phyloP scores from a whole-genome alignment of 2,329 filamentous ascomycete genomes.

The Chaetomiaceae sp. region DNA sequence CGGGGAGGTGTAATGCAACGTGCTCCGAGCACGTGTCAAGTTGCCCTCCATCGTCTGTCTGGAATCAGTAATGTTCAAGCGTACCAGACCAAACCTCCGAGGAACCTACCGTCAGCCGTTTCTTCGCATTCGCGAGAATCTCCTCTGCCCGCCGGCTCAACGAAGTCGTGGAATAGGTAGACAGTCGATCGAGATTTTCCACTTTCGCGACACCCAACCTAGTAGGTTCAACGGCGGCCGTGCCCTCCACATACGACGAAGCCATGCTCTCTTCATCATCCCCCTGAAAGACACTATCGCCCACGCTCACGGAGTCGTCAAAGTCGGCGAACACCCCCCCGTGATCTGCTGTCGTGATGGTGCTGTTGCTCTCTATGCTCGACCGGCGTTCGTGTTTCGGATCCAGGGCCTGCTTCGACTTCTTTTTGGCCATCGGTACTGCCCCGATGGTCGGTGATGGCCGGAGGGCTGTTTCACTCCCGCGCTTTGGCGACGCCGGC shows the following conservation, averaged over 20 bases:
- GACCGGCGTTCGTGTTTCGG: slow-evolving; percentile 46
- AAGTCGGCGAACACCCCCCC: slow-evolving; percentile 54
- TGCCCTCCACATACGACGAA: slow-evolving; percentile 50
- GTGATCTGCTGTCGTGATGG: slow-evolving; percentile 50
- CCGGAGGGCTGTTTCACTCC: slow-evolving; percentile 35
- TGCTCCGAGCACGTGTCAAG: slow-evolving; percentile 70
- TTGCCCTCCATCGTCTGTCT: slow-evolving; percentile 88
- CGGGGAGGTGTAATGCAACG: slow-evolving; percentile 52
- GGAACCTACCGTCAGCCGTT: slow-evolving; percentile 74
- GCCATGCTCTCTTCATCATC: slow-evolving; percentile 65
- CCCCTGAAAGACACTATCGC: slow-evolving; percentile 62
- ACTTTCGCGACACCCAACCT: slow-evolving; percentile 26
- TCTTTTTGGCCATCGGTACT: slow-evolving; percentile 43
- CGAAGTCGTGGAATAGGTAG: slow-evolving; percentile 64
- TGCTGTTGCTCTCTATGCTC: slow-evolving; percentile 59
- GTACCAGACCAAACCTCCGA: neutral
- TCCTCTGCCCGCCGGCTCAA: slow-evolving; percentile 80
- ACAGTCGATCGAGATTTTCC: slow-evolving; percentile 27
- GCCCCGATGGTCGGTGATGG: slow-evolving; percentile 45
- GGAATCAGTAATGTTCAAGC: slow-evolving; percentile 7
- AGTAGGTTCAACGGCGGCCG: slow-evolving; percentile 32
- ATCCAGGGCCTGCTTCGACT: slow-evolving; percentile 37
- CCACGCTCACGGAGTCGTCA: slow-evolving; percentile 58
- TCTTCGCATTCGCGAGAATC: slow-evolving; percentile 90
- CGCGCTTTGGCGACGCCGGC: slow-evolving; percentile 28